Evolutionary conservation across 2,329 filamentous ascomycete genomes (phyloP).

Genomic region (Arthrocladium fulminans): DNA sequence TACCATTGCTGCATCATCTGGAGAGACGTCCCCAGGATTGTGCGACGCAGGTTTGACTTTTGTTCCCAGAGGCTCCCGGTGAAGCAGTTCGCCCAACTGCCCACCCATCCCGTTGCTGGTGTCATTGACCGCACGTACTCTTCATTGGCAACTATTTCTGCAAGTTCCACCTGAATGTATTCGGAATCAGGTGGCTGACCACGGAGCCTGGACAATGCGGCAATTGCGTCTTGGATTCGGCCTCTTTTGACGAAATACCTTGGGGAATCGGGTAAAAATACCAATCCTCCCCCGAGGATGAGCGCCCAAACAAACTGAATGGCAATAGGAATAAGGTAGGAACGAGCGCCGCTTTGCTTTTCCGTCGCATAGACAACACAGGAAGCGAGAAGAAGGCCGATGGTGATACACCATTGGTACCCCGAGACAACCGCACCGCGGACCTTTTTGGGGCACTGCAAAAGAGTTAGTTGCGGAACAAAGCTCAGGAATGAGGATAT

Average conservation of each 20-base stretch:
- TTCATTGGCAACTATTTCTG: constrained; percentile 81
- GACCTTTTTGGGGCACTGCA: constrained; percentile 56
- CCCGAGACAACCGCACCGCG: constrained; percentile 70
- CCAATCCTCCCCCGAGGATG: constrained; percentile 58
- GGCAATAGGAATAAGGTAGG: constrained; percentile 72
- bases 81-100: constrained; percentile 59
- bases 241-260: constrained; percentile 80
- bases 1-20: constrained; percentile 41
- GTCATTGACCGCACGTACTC: constrained; percentile 68
- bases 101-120: constrained; percentile 55
- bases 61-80: constrained; percentile 29
- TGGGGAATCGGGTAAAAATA: constrained; percentile 75
- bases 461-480: constrained; percentile 12
- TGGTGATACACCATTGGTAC: constrained; percentile 76
- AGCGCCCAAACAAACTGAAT: constrained; percentile 75
- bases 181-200: too few relatives aligned
- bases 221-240: too few relatives aligned
- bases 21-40: constrained; percentile 35
- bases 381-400: constrained; percentile 66
- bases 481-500: constrained; percentile 3
- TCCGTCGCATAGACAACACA: constrained; percentile 66
- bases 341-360: constrained; percentile 51
- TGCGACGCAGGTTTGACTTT: constrained; percentile 22
- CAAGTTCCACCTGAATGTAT: constrained; percentile 69
- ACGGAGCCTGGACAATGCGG: too few relatives aligned